A percentile compares a stretch with the other conserved stretches of the same genome.
These are phyloP conservation scores for Akebia trifoliata DNA, from an alignment of 164 flowering plant genomes.

Conservation along the genomic window DNA sequence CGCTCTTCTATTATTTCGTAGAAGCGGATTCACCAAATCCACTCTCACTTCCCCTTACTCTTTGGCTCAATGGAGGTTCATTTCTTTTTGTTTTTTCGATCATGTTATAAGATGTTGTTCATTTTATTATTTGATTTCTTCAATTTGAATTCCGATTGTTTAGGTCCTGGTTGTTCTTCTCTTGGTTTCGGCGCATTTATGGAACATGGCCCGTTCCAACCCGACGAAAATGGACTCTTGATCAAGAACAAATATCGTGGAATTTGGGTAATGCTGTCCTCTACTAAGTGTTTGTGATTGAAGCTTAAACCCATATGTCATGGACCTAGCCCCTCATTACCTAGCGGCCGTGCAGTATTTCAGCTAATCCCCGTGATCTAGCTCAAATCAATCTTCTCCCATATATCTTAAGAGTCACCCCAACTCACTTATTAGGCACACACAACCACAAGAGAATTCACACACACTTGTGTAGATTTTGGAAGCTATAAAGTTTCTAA, in stretches of 20 bases:
- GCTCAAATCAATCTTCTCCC: too few species aligned
- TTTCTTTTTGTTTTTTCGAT: not conserved
- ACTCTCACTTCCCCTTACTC: constrained; percentile 33
- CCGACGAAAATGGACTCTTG: constrained; percentile 23
- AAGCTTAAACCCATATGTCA: too few species aligned
- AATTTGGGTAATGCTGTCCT: constrained; percentile 41
- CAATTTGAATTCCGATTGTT: not conserved
- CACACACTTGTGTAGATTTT: too few species aligned
- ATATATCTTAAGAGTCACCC: too few species aligned
- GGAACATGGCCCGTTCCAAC: constrained; percentile 47
- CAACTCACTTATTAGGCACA: too few species aligned
- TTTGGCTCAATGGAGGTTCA: constrained; percentile 52
- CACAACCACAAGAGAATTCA: too few species aligned
- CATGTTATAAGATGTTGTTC: not conserved
- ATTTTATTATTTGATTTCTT: not conserved
- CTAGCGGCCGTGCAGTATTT: too few species aligned
- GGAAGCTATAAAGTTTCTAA: too few species aligned
- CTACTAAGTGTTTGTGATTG: too few species aligned
- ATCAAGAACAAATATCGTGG: constrained; percentile 39
- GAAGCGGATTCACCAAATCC: constrained; percentile 32
- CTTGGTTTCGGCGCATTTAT: constrained; percentile 48
- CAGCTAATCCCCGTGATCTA: too few species aligned
- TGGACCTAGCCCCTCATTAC: too few species aligned
- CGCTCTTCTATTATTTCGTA: constrained; percentile 42
- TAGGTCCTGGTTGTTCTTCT: constrained; percentile 52